Conservation (phyloP, 2,329 filamentous ascomycete genomes). For the Nemania bipapillata region DNA sequence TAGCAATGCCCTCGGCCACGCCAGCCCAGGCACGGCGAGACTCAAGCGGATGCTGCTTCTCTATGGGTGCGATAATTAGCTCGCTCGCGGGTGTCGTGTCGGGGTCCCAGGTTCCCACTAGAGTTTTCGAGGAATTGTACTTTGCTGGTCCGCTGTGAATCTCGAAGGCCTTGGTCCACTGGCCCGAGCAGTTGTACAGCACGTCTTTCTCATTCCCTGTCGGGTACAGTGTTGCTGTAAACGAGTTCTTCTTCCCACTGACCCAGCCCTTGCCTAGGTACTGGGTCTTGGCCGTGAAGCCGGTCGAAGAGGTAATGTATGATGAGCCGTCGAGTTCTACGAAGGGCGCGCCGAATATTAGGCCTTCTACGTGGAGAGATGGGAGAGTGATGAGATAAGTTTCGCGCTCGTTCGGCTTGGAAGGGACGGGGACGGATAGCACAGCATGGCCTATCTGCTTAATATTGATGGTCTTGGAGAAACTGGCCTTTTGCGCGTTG, state of each 20-base stretch:
- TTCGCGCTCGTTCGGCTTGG: conserved; percentile 55
- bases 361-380: conserved; percentile 60
- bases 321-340: conserved; percentile 61
- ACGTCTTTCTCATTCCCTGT: conserved; percentile 53
- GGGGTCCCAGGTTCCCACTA: conserved; percentile 57
- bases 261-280: conserved; percentile 61
- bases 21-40: conserved; percentile 81
- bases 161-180: conserved; percentile 58
- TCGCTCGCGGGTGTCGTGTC: conserved; percentile 41
- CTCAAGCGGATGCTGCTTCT: conserved; percentile 82
- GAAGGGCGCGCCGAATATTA: conserved; percentile 60
- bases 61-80: conserved; percentile 61
- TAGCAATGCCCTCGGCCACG: conserved; percentile 77
- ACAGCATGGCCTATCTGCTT: conserved; percentile 63
- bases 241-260: conserved; percentile 60
- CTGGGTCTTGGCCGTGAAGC: conserved; percentile 59
- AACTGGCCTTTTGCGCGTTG: conserved; percentile 64
- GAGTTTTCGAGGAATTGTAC: conserved; percentile 48
- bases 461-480: conserved; percentile 61
- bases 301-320: conserved; percentile 58
- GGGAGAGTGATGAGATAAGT: conserved; percentile 62
- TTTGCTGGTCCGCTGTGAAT: conserved; percentile 49
- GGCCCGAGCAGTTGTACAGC: conserved; percentile 55
- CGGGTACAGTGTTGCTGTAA: conserved; percentile 58
- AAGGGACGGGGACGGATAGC: conserved; percentile 58